Evolutionary conservation across 257 asterid genomes (phyloP), one percentile per base, ranked within the genome.

Genomic region (Petunia secreta): DNA sequence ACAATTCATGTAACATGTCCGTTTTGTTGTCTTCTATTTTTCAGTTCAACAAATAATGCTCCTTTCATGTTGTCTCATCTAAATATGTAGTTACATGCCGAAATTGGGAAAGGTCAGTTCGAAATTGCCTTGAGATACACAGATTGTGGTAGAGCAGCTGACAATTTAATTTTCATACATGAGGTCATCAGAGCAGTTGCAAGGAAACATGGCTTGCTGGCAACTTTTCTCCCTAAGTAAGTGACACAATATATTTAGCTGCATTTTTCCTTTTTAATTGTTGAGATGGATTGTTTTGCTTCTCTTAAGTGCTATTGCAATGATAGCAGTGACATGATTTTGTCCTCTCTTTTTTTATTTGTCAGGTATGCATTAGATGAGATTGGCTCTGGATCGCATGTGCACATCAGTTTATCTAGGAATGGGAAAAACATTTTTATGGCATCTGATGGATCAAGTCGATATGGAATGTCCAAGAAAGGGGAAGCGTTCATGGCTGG

Each of bases 171-270:
- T 78, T 93, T 81, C 78, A 69, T 98, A 5, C 98, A 94, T 77
- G 98, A 95, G 87, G 91, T 84, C 15, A 85, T 95, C 78, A 87
- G 90, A 79, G 84, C 97, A 64, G 95, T 95, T 82, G 98, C 99
- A 79, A 88, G 98, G 86, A 95, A 92, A 82, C 93, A 93, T 83
- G 94, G 98, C 64, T 66, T 95, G 75, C 75, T 93, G 86, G 99
- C 98, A 6, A 95, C 98, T 79, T 95, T 95, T 90, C 86, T 92
- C 79, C 99, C 99, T 4, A 95, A 95, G 98, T 94, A 89, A 65
- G 95, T 88, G 79, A 73, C 63, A 25, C 25, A 53, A 13, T 58
- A 43, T 40, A 13, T 75, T 41, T 52, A 1, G 79, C n/a, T 40
- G n/a, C 79, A 38, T 25, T 25, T 25, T 25, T 25, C 25, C 25